Evolutionary conservation across 805 yeast species (phyloP).

Genomic region (Suhomyces pyralidae): DNA sequence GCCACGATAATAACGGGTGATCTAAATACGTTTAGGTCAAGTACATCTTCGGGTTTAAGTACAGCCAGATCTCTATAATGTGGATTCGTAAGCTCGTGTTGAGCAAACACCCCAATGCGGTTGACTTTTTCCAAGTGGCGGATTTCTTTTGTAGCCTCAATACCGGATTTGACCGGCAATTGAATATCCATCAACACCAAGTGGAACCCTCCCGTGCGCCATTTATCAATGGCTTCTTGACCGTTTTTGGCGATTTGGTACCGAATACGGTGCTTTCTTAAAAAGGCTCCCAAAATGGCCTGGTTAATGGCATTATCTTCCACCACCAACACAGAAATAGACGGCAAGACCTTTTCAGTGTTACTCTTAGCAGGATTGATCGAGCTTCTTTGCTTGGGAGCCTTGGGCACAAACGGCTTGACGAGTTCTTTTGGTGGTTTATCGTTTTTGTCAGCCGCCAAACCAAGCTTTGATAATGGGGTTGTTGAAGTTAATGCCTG

Average conservation of each 20-base stretch:
- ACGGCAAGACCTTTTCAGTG: slow-evolving; percentile 72
- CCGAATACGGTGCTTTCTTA: slow-evolving; percentile 79
- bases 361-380: slow-evolving; percentile 27
- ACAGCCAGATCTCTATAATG: slow-evolving; percentile 20
- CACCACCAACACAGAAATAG: slow-evolving; percentile 86
- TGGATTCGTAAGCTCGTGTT: slow-evolving; percentile 28
- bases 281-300: slow-evolving; percentile 83
- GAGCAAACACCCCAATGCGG: slow-evolving; percentile 67
- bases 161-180: slow-evolving; percentile 92
- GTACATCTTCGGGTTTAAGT: slow-evolving; percentile 45
- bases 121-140: slow-evolving; percentile 78
- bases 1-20: slow-evolving; percentile 99
- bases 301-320: slow-evolving; percentile 96
- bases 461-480: not conserved
- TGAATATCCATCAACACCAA: slow-evolving; percentile 96
- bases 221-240: slow-evolving; percentile 88
- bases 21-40: slow-evolving; percentile 64
- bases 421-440: not conserved
- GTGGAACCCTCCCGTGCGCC: slow-evolving; percentile 94
- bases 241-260: slow-evolving; percentile 91
- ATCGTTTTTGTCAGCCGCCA: not conserved
- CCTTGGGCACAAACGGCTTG: not conserved
- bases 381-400: not conserved
- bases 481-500: not conserved
- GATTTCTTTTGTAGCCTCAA: slow-evolving; percentile 91